Percentiles rank a stretch among this genome's conserved stretches.
These are phyloP conservation scores for Venturia nashicola DNA, from an alignment of 2,329 filamentous ascomycete genomes.

Conservation along the genomic window DNA sequence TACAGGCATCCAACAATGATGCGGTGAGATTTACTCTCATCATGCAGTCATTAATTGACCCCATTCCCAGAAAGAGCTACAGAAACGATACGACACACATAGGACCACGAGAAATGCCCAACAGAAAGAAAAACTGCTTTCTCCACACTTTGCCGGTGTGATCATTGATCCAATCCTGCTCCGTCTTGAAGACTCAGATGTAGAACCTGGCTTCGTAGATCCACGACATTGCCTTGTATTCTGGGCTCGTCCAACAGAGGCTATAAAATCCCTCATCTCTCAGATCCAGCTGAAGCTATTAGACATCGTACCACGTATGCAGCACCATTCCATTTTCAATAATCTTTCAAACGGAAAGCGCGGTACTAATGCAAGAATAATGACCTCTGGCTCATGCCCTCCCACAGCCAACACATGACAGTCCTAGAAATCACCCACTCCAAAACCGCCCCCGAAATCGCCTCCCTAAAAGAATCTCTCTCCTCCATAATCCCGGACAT, in stretches of 20 bases:
- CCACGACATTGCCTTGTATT: constrained; percentile 72
- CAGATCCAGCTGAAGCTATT: constrained; percentile 57
- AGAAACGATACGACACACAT: constrained; percentile 61
- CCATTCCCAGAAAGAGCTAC: constrained; percentile 47
- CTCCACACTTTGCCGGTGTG: constrained; percentile 54
- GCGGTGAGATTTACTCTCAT: constrained; percentile 38
- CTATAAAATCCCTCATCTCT: constrained; percentile 54
- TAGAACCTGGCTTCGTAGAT: constrained; percentile 61
- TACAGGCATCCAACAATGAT: constrained; percentile 53
- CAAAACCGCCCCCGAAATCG: constrained; percentile 56
- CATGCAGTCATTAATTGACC: not conserved
- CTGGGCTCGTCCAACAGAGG: constrained; percentile 71
- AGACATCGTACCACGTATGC: constrained; percentile 53
- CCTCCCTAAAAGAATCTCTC: constrained; percentile 36
- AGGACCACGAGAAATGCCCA: constrained; percentile 62
- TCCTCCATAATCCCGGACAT: constrained; percentile 48
- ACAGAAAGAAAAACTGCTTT: constrained; percentile 62
- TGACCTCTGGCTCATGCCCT: constrained; percentile 83
- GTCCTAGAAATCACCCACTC: constrained; percentile 76
- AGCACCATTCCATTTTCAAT: not conserved
- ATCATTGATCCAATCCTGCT: constrained; percentile 65
- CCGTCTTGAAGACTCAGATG: constrained; percentile 50
- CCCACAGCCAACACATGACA: constrained; percentile 69
- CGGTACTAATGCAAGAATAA: not conserved
- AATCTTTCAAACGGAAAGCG: not conserved